Evolutionary conservation across 2,329 filamentous ascomycete genomes (phyloP).

Genomic region (Daldinia eschscholtzii): DNA sequence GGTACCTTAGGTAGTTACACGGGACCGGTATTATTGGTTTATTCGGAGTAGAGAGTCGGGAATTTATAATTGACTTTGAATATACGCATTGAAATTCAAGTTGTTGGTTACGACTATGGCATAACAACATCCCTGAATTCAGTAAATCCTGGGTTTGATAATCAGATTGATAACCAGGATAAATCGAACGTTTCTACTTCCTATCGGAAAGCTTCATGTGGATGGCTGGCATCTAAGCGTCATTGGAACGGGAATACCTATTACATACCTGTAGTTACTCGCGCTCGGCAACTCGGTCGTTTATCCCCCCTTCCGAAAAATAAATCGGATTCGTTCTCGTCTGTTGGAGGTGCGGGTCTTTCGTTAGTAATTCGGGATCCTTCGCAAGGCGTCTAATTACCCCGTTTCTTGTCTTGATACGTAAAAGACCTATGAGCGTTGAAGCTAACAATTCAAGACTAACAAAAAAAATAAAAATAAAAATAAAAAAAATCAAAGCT

Average conservation of each 20-base stretch:
- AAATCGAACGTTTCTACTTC: neutral
- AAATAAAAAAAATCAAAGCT: too few relatives aligned
- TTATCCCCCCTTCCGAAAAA: neutral
- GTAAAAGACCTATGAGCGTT: neutral
- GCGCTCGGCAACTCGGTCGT: neutral
- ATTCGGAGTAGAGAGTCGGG: neutral
- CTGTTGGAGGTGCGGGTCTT: neutral
- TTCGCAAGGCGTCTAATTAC: neutral
- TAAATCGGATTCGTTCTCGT: slow-evolving; percentile 1
- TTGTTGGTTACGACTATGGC: neutral
- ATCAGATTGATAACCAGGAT: neutral
- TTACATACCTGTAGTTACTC: neutral
- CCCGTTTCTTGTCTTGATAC: neutral
- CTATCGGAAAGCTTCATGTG: neutral
- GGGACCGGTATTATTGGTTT: neutral
- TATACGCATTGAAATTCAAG: neutral
- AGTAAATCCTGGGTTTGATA: neutral
- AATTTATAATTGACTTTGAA: neutral
- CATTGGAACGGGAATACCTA: neutral
- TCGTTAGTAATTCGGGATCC: neutral
- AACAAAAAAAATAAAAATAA: too few relatives aligned
- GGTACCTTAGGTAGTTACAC: too few relatives aligned
- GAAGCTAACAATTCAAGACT: neutral
- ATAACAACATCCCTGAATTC: too few relatives aligned
- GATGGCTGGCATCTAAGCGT: neutral